phyloP scores from a whole-genome alignment of 768 basidiomycete species.

The Paxillus ammoniavirescens region DNA sequence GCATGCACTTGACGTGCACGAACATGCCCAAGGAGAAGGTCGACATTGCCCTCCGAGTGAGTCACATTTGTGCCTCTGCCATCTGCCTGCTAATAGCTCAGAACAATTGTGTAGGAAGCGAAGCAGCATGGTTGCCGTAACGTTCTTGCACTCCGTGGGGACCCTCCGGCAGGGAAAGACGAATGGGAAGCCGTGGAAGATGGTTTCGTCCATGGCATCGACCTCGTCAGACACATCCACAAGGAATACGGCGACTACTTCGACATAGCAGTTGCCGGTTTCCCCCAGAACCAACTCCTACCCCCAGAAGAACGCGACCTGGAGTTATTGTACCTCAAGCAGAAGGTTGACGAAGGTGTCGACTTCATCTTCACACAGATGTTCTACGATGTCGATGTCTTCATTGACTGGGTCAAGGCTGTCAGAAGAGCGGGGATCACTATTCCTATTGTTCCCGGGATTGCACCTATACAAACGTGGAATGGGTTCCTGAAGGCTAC shows the following conservation, averaged over 20 bases:
- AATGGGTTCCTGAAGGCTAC: constrained; percentile 90
- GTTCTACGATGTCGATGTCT: constrained; percentile 93
- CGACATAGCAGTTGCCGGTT: constrained; percentile 92
- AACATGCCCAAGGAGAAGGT: constrained; percentile 98
- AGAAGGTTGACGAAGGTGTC: constrained; percentile 88
- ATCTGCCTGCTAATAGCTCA: constrained; percentile 4
- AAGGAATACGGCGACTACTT: constrained; percentile 86
- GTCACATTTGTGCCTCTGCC: constrained; percentile 28
- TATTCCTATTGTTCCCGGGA: constrained; percentile 89
- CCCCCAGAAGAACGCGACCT: constrained; percentile 70
- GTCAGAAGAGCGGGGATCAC: constrained; percentile 85
- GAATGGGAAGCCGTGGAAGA: constrained; percentile 92
- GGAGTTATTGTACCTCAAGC: constrained; percentile 85
- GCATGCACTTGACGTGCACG: constrained; percentile 98
- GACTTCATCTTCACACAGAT: constrained; percentile 97
- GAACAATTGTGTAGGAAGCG: constrained; percentile 62
- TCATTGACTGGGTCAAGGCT: constrained; percentile 86
- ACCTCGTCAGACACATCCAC: constrained; percentile 89
- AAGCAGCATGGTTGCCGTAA: constrained; percentile 89
- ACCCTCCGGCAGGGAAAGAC: constrained; percentile 85
- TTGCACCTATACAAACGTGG: constrained; percentile 95
- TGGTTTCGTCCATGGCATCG: constrained; percentile 87
- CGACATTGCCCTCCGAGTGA: constrained; percentile 82
- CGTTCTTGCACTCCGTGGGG: constrained; percentile 89
- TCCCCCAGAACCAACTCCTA: constrained; percentile 78